These are phyloP conservation scores for Rutstroemia sp. DNA, from an alignment of 2,329 filamentous ascomycete species.

Conservation along the genomic window DNA sequence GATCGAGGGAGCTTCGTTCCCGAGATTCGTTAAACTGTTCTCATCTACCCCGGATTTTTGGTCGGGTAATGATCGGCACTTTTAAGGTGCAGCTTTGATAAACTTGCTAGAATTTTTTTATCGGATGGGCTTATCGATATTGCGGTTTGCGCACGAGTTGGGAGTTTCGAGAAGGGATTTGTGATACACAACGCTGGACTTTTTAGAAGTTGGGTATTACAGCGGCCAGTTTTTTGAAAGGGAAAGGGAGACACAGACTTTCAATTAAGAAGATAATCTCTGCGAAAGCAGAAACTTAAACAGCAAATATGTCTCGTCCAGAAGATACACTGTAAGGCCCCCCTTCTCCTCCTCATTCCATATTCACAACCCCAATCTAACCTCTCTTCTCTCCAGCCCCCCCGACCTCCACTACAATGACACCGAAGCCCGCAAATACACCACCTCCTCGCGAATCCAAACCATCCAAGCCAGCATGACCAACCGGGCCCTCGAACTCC, in stretches of 20 bases:
- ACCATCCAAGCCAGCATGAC: constrained; percentile 96
- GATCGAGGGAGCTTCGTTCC: neutral
- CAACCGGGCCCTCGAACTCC: constrained; percentile 82
- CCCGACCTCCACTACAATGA: constrained; percentile 98
- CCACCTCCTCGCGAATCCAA: constrained; percentile 89
- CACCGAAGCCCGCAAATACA: constrained; percentile 92
- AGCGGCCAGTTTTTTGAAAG: too few relatives aligned
- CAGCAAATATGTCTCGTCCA: constrained; percentile 78
- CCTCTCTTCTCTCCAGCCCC: constrained; percentile 46
- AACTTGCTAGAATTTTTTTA: neutral
- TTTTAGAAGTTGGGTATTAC: too few relatives aligned
- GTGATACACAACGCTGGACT: too few relatives aligned
- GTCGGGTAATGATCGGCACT: constrained; percentile 11
- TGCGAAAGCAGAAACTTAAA: neutral
- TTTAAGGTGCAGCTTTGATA: neutral
- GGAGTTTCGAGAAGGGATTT: too few relatives aligned
- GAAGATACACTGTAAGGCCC: constrained; percentile 78
- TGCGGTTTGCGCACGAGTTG: too few relatives aligned
- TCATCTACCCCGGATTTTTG: constrained; percentile 7
- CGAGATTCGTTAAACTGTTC: constrained; percentile 5
- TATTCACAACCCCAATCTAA: constrained; percentile 12
- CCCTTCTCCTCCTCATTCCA: constrained; percentile 8
- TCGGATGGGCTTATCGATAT: neutral
- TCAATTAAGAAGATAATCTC: too few relatives aligned
- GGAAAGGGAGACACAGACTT: too few relatives aligned